Conservation (phyloP, 768 basidiomycete genomes). For the Trametes cubensis region DNA sequence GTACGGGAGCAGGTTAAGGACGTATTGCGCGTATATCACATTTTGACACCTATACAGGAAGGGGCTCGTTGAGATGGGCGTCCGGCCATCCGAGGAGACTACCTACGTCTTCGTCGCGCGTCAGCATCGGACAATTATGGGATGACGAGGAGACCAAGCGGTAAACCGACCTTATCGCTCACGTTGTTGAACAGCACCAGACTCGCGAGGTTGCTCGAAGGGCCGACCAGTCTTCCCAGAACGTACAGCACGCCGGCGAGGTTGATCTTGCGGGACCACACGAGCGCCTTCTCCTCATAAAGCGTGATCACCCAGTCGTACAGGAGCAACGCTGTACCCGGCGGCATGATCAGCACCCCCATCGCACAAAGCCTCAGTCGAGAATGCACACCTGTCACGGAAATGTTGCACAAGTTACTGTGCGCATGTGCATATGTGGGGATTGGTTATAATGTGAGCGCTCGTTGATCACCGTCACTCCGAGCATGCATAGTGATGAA, state of each 20-base stretch:
- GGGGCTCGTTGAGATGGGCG: background rate
- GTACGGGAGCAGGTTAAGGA: background rate
- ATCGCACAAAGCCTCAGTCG: too few relatives aligned
- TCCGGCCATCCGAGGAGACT: background rate
- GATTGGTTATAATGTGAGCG: too few relatives aligned
- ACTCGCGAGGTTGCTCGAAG: background rate
- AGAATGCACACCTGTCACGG: background rate
- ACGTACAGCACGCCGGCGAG: conserved; percentile 1
- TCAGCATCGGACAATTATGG: background rate
- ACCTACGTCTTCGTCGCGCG: background rate
- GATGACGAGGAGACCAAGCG: too few relatives aligned
- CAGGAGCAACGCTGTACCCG: background rate
- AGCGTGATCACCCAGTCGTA: conserved; percentile 7
- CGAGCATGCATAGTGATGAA: too few relatives aligned
- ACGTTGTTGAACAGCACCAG: background rate
- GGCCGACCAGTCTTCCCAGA: background rate
- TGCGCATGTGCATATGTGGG: too few relatives aligned
- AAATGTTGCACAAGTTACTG: background rate
- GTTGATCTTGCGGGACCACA: background rate
- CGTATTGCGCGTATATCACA: background rate
- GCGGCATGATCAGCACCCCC: background rate
- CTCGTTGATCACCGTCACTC: too few relatives aligned
- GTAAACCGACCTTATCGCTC: background rate
- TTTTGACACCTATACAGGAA: background rate
- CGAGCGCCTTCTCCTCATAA: background rate